phyloP scores from a whole-genome alignment of 176 grass and related monocot species.

The Musa troglodytarum region DNA sequence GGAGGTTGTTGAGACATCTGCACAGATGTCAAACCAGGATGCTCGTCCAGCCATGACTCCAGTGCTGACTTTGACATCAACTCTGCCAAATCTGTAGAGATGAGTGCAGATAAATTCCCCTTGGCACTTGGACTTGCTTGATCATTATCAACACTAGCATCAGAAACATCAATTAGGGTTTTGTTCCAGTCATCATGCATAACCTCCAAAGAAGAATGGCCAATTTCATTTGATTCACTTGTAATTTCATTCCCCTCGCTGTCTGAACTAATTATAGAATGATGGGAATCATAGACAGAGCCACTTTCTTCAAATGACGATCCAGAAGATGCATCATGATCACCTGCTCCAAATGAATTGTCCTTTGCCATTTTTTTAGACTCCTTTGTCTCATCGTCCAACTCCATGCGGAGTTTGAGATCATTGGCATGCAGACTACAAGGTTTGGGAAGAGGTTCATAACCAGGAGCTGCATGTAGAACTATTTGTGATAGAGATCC shows the following conservation, averaged over 20 bases:
- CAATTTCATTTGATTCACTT: constrained; percentile 25
- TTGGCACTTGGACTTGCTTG: constrained; percentile 37
- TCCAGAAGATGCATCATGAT: constrained; percentile 45
- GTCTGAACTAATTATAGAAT: constrained; percentile 33
- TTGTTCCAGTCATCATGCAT: constrained; percentile 33
- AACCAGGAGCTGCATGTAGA: constrained; percentile 88
- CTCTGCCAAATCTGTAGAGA: constrained; percentile 78
- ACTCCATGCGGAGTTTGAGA: background rate
- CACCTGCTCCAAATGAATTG: constrained; percentile 30
- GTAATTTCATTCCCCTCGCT: constrained; percentile 26
- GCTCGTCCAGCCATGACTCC: constrained; percentile 85
- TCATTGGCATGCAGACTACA: constrained; percentile 33
- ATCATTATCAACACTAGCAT: constrained; percentile 36
- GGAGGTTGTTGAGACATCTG: constrained; percentile 32
- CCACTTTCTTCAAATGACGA: constrained; percentile 54
- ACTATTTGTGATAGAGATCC: constrained; percentile 89
- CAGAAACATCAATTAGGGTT: constrained; percentile 47
- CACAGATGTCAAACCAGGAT: constrained; percentile 33
- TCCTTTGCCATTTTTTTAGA: constrained; percentile 5
- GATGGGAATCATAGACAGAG: constrained; percentile 70
- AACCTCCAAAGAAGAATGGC: background rate
- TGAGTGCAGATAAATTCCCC: constrained; percentile 49
- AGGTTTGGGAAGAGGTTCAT: constrained; percentile 71
- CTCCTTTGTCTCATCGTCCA: constrained; percentile 28
- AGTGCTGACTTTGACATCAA: constrained; percentile 76